Evolutionary conservation across 306 rosid genomes (phyloP).

Genomic region (Prosopis cineraria): DNA sequence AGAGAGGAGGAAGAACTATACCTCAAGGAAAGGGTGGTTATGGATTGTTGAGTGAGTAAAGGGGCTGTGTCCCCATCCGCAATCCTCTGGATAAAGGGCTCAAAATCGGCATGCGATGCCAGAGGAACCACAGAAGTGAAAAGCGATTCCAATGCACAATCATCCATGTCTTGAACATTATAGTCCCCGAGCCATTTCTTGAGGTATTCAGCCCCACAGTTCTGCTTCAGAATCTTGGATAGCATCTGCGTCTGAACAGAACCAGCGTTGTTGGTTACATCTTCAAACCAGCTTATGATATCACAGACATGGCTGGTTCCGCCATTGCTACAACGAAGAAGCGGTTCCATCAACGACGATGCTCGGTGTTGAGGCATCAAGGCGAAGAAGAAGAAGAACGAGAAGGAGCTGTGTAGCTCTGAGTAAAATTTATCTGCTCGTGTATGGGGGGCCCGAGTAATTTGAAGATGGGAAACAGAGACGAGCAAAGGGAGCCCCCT

Average conservation of each 20-base stretch:
- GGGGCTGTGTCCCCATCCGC: conserved; percentile 67
- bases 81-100: conserved; percentile 64
- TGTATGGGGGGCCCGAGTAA: neutral
- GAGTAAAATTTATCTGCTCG: neutral
- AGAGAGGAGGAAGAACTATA: neutral
- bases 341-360: neutral
- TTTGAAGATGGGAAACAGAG: neutral
- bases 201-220: conserved; percentile 58
- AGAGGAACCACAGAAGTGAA: conserved; percentile 64
- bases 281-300: conserved; percentile 63
- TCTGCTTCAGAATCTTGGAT: conserved; percentile 58
- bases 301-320: conserved; percentile 24
- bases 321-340: neutral
- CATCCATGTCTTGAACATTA: conserved; percentile 50
- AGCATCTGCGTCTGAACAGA: conserved; percentile 57
- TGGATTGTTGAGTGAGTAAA: conserved; percentile 63
- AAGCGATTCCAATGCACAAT: conserved; percentile 54
- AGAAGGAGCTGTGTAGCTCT: neutral
- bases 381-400: neutral
- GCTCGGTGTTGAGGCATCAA: neutral
- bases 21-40: conserved; percentile 71
- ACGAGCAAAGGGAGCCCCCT: conserved; percentile 15
- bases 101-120: conserved; percentile 65
- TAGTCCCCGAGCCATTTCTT: conserved; percentile 57
- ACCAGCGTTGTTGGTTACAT: conserved; percentile 47